These are phyloP conservation scores for Schwanniomyces occidentalis DNA, from an alignment of 805 yeast genomes.

Conservation along the genomic window DNA sequence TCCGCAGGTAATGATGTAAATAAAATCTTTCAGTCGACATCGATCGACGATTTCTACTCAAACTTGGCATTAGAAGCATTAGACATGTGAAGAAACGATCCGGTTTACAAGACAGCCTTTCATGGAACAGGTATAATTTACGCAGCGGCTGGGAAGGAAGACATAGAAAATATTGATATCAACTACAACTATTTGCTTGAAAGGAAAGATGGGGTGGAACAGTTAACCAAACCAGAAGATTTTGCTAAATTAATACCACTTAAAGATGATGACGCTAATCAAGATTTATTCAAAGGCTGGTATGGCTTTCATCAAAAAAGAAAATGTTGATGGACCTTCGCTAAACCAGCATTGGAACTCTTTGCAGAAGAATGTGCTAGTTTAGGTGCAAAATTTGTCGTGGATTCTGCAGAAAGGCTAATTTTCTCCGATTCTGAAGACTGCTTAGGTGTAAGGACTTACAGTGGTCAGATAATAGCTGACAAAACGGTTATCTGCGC, in stretches of 20 bases:
- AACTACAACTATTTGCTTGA: conserved; percentile 2
- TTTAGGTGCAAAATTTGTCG: conserved; percentile 32
- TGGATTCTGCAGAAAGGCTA: conserved; percentile 21
- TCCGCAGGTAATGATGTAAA: conserved; percentile 52
- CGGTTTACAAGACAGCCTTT: conserved; percentile 23
- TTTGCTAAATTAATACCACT: conserved; percentile 3
- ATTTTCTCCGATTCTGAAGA: conserved; percentile 11
- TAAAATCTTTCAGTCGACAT: conserved; percentile 50
- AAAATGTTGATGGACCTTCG: conserved; percentile 10
- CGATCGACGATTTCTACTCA: conserved; percentile 42
- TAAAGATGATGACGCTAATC: background rate
- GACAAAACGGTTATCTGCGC: conserved; percentile 31
- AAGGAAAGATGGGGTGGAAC: conserved; percentile 1
- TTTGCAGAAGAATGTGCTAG: conserved; percentile 23
- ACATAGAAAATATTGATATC: conserved; percentile 4
- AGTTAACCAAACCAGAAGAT: conserved; percentile 2
- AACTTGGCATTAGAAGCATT: conserved; percentile 47
- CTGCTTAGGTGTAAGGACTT: conserved; percentile 25
- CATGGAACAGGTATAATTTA: conserved; percentile 10
- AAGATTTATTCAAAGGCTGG: conserved; percentile 6
- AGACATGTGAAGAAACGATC: conserved; percentile 36
- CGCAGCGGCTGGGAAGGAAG: conserved; percentile 6
- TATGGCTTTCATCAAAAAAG: conserved; percentile 6
- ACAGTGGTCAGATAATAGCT: conserved; percentile 28
- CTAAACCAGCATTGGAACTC: conserved; percentile 5